These are phyloP conservation scores for Syzygium aromaticum DNA, from an alignment of 345 rosid genomes.

Conservation along the genomic window DNA sequence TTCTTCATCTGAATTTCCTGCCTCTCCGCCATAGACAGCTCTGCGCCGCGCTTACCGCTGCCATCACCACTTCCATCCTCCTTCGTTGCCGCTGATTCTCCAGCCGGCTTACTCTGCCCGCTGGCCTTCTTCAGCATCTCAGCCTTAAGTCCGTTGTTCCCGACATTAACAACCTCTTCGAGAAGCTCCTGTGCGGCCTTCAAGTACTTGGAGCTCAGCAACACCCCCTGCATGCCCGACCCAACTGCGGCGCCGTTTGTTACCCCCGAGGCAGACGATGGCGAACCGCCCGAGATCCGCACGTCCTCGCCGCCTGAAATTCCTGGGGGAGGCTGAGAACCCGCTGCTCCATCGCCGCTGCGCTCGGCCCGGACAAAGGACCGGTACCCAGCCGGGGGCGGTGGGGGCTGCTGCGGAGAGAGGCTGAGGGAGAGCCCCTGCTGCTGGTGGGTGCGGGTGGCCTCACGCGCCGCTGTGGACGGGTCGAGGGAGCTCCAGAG, in stretches of 20 bases:
- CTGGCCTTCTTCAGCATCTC: constrained; percentile 37
- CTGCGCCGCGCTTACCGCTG: constrained; percentile 33
- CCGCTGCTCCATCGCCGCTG: neutral
- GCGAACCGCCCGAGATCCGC: constrained; percentile 48
- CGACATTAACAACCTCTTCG: constrained; percentile 87
- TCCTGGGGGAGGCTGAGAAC: constrained; percentile 7
- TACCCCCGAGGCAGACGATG: constrained; percentile 68
- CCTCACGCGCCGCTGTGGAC: constrained; percentile 43
- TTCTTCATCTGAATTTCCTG: constrained; percentile 99
- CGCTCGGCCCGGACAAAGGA: constrained; percentile 10
- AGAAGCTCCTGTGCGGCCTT: constrained; percentile 92
- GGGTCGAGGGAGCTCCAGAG: constrained; percentile 55
- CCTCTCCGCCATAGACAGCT: constrained; percentile 74
- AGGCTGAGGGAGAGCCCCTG: constrained; percentile 79
- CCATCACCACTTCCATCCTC: constrained; percentile 35
- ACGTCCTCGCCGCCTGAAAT: constrained; percentile 16
- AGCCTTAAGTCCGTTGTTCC: constrained; percentile 20
- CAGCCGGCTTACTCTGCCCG: constrained; percentile 26
- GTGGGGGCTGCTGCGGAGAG: constrained; percentile 58
- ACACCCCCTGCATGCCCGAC: constrained; percentile 48
- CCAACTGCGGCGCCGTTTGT: constrained; percentile 40
- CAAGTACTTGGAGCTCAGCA: constrained; percentile 84
- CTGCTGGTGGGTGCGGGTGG: constrained; percentile 56
- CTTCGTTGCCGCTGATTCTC: constrained; percentile 35
- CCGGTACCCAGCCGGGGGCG: constrained; percentile 22